These are phyloP conservation scores for Madurella mycetomatis DNA, from an alignment of 2,329 filamentous ascomycete genomes.

Conservation along the genomic window DNA sequence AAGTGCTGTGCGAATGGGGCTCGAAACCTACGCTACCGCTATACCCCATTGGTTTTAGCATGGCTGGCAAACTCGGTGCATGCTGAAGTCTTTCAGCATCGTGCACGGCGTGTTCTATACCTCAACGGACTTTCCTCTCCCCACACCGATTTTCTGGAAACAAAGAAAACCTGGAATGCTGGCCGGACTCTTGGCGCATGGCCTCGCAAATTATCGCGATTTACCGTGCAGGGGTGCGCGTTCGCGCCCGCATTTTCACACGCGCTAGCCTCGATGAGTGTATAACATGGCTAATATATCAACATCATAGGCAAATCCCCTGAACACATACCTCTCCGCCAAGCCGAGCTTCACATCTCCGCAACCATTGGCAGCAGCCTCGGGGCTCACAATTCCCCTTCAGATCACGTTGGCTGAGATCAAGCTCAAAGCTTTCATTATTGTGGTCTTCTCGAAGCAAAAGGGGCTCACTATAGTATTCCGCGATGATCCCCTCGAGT, in stretches of 20 bases:
- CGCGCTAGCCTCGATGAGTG: slow-evolving; percentile 27
- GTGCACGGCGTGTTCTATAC: background rate
- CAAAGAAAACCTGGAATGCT: slow-evolving; percentile 7
- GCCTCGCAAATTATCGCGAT: slow-evolving; percentile 32
- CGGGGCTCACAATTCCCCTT: slow-evolving; percentile 91
- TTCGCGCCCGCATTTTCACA: slow-evolving; percentile 23
- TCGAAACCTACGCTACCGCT: too few relatives aligned
- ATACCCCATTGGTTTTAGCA: too few relatives aligned
- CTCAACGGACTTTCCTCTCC: background rate
- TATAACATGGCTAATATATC: slow-evolving; percentile 45
- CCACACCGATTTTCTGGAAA: slow-evolving; percentile 8
- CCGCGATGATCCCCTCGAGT: slow-evolving; percentile 95
- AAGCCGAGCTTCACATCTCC: slow-evolving; percentile 92
- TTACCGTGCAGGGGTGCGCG: slow-evolving; percentile 34
- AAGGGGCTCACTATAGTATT: slow-evolving; percentile 97
- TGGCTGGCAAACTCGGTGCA: too few relatives aligned
- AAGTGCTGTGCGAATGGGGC: background rate
- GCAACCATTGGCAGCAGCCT: slow-evolving; percentile 83
- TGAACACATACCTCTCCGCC: slow-evolving; percentile 91
- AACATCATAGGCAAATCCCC: slow-evolving; percentile 70
- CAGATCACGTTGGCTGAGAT: slow-evolving; percentile 96
- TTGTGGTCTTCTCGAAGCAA: slow-evolving; percentile 94
- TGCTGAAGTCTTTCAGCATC: background rate
- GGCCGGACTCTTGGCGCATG: slow-evolving; percentile 30
- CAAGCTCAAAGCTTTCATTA: slow-evolving; percentile 93